phyloP scores from a whole-genome alignment of 164 flowering plant species.

The Aristolochia fimbriata region DNA sequence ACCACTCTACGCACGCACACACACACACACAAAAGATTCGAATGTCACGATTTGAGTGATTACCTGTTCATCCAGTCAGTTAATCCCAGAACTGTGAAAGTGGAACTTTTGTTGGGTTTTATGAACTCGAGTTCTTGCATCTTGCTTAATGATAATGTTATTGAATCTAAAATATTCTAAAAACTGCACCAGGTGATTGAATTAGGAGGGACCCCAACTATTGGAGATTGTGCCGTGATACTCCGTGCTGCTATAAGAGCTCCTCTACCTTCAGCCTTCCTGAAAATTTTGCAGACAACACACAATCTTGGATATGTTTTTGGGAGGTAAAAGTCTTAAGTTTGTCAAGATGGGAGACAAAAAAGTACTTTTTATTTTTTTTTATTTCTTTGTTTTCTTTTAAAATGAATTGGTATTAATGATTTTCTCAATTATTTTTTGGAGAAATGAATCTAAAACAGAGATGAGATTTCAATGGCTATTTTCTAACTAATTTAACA shows the following conservation, averaged over 20 bases:
- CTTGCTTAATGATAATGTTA: neutral
- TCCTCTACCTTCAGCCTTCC: slow-evolving; percentile 83
- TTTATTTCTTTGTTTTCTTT: neutral
- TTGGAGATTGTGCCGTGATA: slow-evolving; percentile 90
- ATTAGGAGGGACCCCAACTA: slow-evolving; percentile 87
- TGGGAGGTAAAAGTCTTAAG: slow-evolving; percentile 50
- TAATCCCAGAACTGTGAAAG: neutral
- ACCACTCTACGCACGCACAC: too few species aligned
- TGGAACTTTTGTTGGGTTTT: neutral
- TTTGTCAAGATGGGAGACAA: too few species aligned
- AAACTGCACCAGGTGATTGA: slow-evolving; percentile 62
- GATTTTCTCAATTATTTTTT: too few species aligned
- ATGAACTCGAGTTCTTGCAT: neutral
- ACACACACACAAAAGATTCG: too few species aligned
- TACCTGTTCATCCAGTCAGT: neutral
- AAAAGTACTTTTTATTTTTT: neutral
- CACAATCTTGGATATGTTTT: slow-evolving; percentile 73
- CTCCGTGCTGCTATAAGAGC: slow-evolving; percentile 84
- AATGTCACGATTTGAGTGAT: neutral
- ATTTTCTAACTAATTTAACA: too few species aligned
- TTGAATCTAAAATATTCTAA: neutral
- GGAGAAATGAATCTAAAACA: too few species aligned
- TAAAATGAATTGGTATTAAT: too few species aligned
- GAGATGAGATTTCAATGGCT: too few species aligned
- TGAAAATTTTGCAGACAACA: slow-evolving; percentile 72